Evolutionary conservation across 2,329 filamentous ascomycete species (phyloP).

Genomic region (Orbilia quercus): DNA sequence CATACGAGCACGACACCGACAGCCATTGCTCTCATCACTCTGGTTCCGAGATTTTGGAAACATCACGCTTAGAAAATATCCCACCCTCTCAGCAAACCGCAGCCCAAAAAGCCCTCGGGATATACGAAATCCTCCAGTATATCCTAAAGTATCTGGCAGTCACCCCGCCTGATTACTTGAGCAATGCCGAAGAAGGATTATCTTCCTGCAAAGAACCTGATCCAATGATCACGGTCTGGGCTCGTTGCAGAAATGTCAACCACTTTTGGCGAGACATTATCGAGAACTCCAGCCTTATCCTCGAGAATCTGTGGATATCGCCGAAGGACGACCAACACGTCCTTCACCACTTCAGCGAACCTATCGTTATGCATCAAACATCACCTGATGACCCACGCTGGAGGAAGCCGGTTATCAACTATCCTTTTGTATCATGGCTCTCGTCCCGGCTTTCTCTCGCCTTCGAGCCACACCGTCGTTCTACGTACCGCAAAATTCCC

Average conservation of each 20-base stretch:
- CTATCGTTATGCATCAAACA: too few relatives aligned
- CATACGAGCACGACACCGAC: too few relatives aligned
- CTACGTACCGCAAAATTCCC: background rate
- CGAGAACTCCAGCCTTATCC: background rate
- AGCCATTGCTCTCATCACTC: too few relatives aligned
- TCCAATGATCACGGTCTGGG: background rate
- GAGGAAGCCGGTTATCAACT: conserved; percentile 3
- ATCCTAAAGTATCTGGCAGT: background rate
- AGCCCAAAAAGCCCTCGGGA: background rate
- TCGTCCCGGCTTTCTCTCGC: background rate
- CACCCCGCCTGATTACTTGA: background rate
- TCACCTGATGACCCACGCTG: too few relatives aligned
- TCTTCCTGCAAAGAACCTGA: background rate
- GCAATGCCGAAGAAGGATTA: background rate
- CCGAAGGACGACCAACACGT: background rate
- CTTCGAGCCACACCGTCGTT: background rate
- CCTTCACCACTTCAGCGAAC: background rate
- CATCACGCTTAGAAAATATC: too few relatives aligned
- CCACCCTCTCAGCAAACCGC: background rate
- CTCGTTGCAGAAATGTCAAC: background rate
- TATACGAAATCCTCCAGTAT: conserved; percentile 7
- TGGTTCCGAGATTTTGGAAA: too few relatives aligned
- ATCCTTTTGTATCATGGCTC: conserved; percentile 4
- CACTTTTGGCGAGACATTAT: conserved; percentile 2
- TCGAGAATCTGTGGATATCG: background rate